Conservation (phyloP, 2,329 filamentous ascomycete genomes). For the Annulohypoxylon truncatum region DNA sequence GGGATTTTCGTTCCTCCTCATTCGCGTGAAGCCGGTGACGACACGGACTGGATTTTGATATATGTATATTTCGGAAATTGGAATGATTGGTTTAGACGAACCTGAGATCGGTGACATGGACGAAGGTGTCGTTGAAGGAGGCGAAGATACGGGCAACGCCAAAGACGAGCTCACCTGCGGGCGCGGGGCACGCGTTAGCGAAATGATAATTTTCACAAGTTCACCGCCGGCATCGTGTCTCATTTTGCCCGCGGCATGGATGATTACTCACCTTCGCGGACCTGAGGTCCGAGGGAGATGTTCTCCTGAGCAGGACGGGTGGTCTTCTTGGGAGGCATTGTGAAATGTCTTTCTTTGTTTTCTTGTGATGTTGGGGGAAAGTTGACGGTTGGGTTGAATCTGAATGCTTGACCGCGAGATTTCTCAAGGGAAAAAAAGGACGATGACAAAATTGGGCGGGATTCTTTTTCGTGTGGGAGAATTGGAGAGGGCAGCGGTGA, state of each 20-base stretch:
- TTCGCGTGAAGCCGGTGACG: conserved; percentile 24
- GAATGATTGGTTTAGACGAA: conserved; percentile 60
- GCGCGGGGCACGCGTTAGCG: conserved; percentile 42
- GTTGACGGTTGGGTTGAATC: conserved; percentile 46
- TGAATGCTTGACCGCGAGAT: conserved; percentile 37
- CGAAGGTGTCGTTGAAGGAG: conserved; percentile 93
- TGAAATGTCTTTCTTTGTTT: conserved; percentile 58
- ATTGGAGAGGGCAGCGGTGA: conserved; percentile 41
- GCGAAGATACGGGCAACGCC: conserved; percentile 98
- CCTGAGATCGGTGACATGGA: conserved; percentile 99
- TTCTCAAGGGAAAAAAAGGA: conserved; percentile 38
- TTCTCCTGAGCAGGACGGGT: conserved; percentile 90
- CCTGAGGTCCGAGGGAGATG: conserved; percentile 96
- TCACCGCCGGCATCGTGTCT: background rate
- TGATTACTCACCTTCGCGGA: conserved; percentile 82
- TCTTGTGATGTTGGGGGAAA: conserved; percentile 45
- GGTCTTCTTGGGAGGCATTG: conserved; percentile 95
- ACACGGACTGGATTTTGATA: conserved; percentile 1
- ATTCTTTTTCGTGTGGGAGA: conserved; percentile 32
- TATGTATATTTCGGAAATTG: conserved; percentile 7
- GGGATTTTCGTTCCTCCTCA: conserved; percentile 28
- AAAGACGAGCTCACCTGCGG: conserved; percentile 91
- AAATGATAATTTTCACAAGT: conserved; percentile 15
- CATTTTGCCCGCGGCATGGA: no score
- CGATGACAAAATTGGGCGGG: conserved; percentile 21